Evolutionary conservation across 2,329 filamentous ascomycete species (phyloP), one percentile per base, ranked within the genome.

Genomic region (Thelonectria blattea): DNA sequence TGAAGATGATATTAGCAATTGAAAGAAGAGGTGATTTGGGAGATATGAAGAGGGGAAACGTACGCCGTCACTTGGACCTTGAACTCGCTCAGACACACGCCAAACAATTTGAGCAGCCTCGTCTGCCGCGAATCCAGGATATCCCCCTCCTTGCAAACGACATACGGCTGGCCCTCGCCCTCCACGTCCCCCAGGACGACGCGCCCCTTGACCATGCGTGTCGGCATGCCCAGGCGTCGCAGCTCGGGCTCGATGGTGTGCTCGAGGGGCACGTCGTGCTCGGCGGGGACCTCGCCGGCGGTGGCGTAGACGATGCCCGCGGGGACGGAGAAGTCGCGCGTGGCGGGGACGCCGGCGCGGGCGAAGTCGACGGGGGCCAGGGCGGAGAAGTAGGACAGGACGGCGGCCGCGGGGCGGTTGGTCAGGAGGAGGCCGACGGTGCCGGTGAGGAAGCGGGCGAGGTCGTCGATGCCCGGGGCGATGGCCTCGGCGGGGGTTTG

Each of bases 361-460:
- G 95, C 95, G 74, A 93, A 99, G 81, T 98, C 95, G 71, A 90
- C 88, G 68, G 91, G 89, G 15, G 85, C 78, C 73, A 92, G 90
- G 64, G 79, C 80, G 61, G 83, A 80, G 75, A 99, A 93, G 82
- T 92, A 93, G 52, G 85, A 78, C 62, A 86, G 79, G 63, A 98
- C 84, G 53, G 88, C 82, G 43, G 81, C 75, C 24, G 89, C 88
- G 32, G 85, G 79, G 70, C 92, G 90, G 79, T 92, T 91, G 65
- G 93, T 97, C 82, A 96, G 94, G 68, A 99, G 84, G 41, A 99
- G 86, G 58, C 95, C 95, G 61, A 97, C 92, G 71, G 91, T 90
- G 72, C 95, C 95, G 68, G 83, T 79, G 52, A 98, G 83, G 81
- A 91, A 85, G 47, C 81, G 81, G 18, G 85, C 80, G 60, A 97